Base-by-base conservation (phyloP, 768 basidiomycete genomes). In the Trametes sanguinea region DNA sequence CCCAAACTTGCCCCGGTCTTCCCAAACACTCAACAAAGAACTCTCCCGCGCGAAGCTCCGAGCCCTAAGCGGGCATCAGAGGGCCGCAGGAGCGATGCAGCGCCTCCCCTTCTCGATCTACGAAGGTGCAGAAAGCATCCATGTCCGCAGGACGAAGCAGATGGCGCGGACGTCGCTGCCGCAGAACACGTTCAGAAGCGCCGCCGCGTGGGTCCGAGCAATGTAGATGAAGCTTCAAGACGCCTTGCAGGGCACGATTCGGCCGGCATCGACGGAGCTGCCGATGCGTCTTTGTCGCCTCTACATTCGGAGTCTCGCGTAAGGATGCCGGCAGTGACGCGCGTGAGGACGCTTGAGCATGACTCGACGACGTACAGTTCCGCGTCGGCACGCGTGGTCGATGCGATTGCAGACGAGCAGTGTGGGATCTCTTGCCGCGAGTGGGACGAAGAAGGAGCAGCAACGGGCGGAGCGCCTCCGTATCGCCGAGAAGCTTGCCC, bases 401-500 rank as follows among this genome's bases (percentile, higher is more conserved):
- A 9, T 17, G 22, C 48, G n/a, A 14, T 13, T 13, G 8, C 13
- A 43, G 9, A 32, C 6, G 7, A 33, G 48, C 27, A 42, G 14
- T 6, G 27, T 10, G 2, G 56, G 14, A 2, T 51, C 35, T 33
- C 40, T 2, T 37, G 30, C 40, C 27, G 40, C 44, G 0, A 67
- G 1, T 69, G 67, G 3, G 60, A 60, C 27, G 17, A 16, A 29
- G 52, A 60, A 61, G 44, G 54, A 50, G 22, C 33, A 56, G 17
- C 30, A 16, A 16, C 61, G 48, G 22, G 50, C 42, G 32, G 61
- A 71, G 46, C 64, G 71, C 42, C 64, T 60, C 27, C 62, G 55
- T 37, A 70, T 69, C 43, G 78, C 77, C 0, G 77, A 81, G 40
- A 78, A 76, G 37, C 71, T 85, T 14, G 75, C 77, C 4, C 68